phyloP scores from a whole-genome alignment of 306 rosid genomes.

The Astragalus membranaceus region DNA sequence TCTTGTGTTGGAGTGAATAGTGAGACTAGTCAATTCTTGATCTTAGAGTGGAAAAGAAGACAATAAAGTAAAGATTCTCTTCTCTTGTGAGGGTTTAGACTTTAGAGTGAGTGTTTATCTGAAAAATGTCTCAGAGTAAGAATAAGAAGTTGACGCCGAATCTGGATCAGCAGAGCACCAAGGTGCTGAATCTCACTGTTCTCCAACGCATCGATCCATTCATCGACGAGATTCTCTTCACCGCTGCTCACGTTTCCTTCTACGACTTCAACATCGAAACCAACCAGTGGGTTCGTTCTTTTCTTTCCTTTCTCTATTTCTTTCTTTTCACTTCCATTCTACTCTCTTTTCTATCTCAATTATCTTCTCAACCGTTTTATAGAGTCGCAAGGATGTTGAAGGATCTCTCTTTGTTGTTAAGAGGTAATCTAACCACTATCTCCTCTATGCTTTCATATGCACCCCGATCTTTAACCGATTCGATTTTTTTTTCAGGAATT shows the following conservation, averaged over 20 bases:
- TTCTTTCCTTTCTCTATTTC: neutral
- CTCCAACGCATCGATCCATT: slow-evolving; percentile 82
- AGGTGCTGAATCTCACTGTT: slow-evolving; percentile 81
- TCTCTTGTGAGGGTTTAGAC: slow-evolving; percentile 9
- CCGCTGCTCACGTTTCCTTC: slow-evolving; percentile 88
- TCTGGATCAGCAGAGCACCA: slow-evolving; percentile 82
- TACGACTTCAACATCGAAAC: slow-evolving; percentile 79
- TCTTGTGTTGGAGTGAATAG: slow-evolving; percentile 2
- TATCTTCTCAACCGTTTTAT: neutral
- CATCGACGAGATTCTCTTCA: slow-evolving; percentile 87
- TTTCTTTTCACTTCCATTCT: neutral
- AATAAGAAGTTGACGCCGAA: slow-evolving; percentile 83
- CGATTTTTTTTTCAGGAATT: slow-evolving; percentile 40
- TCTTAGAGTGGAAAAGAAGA: neutral
- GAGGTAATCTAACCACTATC: slow-evolving; percentile 44
- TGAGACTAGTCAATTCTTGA: neutral
- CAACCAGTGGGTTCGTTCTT: slow-evolving; percentile 75
- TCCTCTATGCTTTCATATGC: neutral
- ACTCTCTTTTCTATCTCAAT: neutral
- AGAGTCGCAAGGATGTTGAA: slow-evolving; percentile 98
- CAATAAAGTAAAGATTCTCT: neutral
- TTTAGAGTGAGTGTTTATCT: neutral
- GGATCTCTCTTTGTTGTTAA: slow-evolving; percentile 97
- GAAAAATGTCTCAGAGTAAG: slow-evolving; percentile 32
- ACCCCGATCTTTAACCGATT: neutral